Evolutionary conservation across 176 grass and related monocot species (phyloP), one percentile per base, ranked within the genome.

Genomic region (Pontederia paniculata): DNA sequence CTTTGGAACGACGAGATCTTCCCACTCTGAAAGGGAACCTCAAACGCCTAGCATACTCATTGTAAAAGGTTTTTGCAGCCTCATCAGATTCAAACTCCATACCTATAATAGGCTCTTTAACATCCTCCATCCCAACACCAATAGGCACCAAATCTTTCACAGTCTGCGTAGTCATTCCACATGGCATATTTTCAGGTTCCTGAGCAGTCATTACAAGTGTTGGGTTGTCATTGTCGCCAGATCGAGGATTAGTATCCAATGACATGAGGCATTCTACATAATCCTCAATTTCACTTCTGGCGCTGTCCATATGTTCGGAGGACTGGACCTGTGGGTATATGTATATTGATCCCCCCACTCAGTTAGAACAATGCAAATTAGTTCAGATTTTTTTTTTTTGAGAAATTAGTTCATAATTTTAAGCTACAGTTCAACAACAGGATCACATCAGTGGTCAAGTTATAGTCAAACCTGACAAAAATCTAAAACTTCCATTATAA

Each of bases 251-350:
- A 12, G 82, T 86, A 57, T 96, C 91, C 71, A 87, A 48, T 16
- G 91, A 84, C 91, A 89, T 89, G 63, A 81, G 76, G 68, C 91
- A 96, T 25, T 87, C 77, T 15, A 84, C 91, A 74, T 96, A 89
- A 47, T 96, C 76, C 45, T 78, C 91, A 67, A 96, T 96, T 49
- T 85, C 76, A 19, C 42, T 63, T 69, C 84, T 73, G 16, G 62
- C 49, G 17, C 51, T 75, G 55, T 77, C 78, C 81, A 95, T 88
- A 16, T 58, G 53, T 68, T 11, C 19, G 46, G 42, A 68, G 18
- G 28, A 22, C 44, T 14, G 23, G 21, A 63, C 17, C 60, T 63
- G 60, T 46, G 2, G 14, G 14, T 8, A 20, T 18, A 18, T 62
- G 59, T 44, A 62, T 46, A 58, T 12, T 13, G 19, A 13, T 13